Evolutionary conservation across 2,329 filamentous ascomycete genomes (phyloP).

Genomic region (Colletotrichum theobromicola): DNA sequence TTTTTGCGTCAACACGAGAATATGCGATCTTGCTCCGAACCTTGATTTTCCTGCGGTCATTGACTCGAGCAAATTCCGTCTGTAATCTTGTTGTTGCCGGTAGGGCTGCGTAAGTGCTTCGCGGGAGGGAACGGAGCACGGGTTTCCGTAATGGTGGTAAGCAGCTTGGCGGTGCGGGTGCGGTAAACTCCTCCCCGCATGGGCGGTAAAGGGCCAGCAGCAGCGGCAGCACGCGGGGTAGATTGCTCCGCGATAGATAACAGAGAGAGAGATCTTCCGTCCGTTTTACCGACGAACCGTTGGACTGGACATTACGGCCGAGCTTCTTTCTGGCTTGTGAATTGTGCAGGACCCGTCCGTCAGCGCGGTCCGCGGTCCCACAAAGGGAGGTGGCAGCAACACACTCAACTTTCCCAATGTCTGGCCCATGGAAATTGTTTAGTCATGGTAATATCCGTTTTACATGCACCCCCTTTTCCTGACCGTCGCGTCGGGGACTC

Average conservation of each 20-base stretch:
- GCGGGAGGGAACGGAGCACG: neutral
- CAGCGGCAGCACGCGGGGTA: neutral
- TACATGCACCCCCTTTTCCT: neutral
- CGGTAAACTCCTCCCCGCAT: neutral
- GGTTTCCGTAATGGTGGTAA: neutral
- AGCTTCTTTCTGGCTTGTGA: neutral
- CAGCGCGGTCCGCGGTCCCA: neutral
- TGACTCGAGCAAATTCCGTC: neutral
- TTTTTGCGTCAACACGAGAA: neutral
- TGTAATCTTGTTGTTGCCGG: neutral
- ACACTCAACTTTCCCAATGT: neutral
- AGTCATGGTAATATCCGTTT: neutral
- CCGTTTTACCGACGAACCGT: neutral
- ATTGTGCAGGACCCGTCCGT: neutral
- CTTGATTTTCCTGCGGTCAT: neutral
- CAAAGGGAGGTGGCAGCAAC: conserved; percentile 1
- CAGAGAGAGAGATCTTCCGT: neutral
- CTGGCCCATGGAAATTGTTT: neutral
- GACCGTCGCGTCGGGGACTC: neutral
- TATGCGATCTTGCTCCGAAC: neutral
- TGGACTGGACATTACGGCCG: neutral
- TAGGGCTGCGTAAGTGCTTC: neutral
- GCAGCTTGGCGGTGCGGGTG: neutral
- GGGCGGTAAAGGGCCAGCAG: neutral
- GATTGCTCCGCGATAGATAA: neutral